Conservation (phyloP, 495 filamentous ascomycete genomes). For the Podospora pseudoanserina region DNA sequence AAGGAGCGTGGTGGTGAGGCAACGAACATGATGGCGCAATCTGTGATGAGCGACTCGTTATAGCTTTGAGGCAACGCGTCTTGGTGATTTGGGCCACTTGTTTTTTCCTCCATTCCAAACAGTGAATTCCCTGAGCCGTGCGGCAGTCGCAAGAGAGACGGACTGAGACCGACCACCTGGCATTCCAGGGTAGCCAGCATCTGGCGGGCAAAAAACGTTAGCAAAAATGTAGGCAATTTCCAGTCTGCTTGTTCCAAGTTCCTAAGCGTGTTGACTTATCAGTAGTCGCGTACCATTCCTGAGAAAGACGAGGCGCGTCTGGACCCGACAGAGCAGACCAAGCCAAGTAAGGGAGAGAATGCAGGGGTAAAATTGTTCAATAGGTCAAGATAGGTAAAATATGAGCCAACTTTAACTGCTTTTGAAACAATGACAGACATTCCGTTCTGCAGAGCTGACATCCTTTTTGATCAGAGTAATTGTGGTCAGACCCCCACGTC, state of each 20-base stretch:
- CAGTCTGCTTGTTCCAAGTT: background rate
- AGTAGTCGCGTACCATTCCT: background rate
- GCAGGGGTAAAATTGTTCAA: background rate
- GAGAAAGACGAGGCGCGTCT: background rate
- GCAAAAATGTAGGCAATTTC: constrained; percentile 3
- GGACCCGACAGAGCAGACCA: background rate
- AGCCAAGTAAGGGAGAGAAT: background rate
- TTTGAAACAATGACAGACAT: background rate
- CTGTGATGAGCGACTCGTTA: background rate
- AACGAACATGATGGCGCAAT: background rate
- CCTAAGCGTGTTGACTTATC: background rate
- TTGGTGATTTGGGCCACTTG: background rate
- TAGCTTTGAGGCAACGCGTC: background rate
- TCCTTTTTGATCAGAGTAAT: too few relatives aligned
- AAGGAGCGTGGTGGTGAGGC: background rate
- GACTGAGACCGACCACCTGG: background rate
- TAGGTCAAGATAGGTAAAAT: too few relatives aligned
- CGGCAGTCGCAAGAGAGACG: background rate
- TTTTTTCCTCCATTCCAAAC: background rate
- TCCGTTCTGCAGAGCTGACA: background rate
- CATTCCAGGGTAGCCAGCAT: background rate
- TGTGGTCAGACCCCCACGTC: background rate
- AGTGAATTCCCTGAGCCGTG: background rate
- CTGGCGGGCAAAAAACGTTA: background rate
- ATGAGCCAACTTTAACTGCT: background rate